A percentile compares a stretch with the other conserved stretches of the same genome.
Conservation (phyloP, 2,329 filamentous ascomycete species). For the Microcyclospora tardicrescens region DNA sequence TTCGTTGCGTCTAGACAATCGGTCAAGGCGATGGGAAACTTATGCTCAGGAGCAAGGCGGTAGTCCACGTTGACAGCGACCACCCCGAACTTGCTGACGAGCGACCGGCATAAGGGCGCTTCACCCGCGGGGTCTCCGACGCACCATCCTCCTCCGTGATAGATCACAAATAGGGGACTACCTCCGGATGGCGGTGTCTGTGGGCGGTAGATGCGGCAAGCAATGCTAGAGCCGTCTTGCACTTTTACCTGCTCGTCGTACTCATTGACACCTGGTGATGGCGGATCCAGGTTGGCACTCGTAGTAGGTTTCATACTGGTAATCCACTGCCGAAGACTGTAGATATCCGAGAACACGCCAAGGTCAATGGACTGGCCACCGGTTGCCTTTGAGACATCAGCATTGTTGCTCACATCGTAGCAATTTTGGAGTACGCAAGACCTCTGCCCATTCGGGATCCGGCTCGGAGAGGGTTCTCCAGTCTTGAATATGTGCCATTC, state of each 20-base stretch:
- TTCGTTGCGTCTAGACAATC: conserved; percentile 36
- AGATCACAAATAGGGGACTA: conserved; percentile 14
- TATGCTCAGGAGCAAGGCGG: conserved; percentile 38
- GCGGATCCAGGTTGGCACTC: conserved; percentile 3
- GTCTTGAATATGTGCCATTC: conserved; percentile 17
- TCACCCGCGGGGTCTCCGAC: conserved; percentile 33
- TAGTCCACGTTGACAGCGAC: conserved; percentile 40
- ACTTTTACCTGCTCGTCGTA: conserved; percentile 29
- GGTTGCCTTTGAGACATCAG: conserved; percentile 5
- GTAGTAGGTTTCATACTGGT: conserved; percentile 7
- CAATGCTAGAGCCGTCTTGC: conserved; percentile 25
- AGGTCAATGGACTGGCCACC: conserved; percentile 15
- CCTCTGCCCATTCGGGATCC: conserved; percentile 13
- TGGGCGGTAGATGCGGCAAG: conserved; percentile 14
- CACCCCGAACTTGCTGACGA: conserved; percentile 25
- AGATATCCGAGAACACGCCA: conserved; percentile 13
- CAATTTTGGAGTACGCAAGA: neutral
- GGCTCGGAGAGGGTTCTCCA: conserved; percentile 14
- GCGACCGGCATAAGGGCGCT: conserved; percentile 28
- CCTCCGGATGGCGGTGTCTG: conserved; percentile 11
- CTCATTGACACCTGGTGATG: conserved; percentile 16
- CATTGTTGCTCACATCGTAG: neutral
- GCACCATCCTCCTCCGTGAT: conserved; percentile 15
- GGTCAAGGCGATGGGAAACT: conserved; percentile 36
- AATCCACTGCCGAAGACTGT: conserved; percentile 10